Base-by-base conservation (phyloP, 768 basidiomycete genomes). In the Russula abietina region DNA sequence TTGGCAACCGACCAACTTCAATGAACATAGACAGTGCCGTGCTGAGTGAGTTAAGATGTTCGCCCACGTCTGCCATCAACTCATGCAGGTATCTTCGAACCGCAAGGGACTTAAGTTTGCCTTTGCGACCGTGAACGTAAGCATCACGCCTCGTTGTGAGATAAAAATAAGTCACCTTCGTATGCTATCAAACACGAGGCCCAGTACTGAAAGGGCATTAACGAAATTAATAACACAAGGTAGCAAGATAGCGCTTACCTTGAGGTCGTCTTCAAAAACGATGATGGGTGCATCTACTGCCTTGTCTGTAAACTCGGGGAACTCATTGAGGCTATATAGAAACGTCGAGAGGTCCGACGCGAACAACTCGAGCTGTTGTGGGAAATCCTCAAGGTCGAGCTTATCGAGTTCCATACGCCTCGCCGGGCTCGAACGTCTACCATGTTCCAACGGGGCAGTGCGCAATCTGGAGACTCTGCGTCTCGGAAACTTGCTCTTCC, bases 251-350 rank as follows among this genome's bases (percentile, higher is more conserved):
- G 8, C 33, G 16, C 26, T 48, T 66, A 86, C 87, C 76, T 81
- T 83, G 51, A 90, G 75, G 71, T 91, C 87, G 0, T 82, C 82
- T 70, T 88, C 84, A 59, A 90, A 86, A 11, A 82, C 80, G 60
- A 80, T 69, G 57, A 89, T 85, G 7, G 86, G 85, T 0, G 82
- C 76, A 69, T 89, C 88, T 48, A 83, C 82, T 4, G 82, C 83
- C 67, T 91, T 87, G 60, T 89, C 86, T 26, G 80, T 84, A 69
- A 88, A 88, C 69, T 89, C 89, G 0, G 88, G 88, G 67, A 91
- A 89, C 69, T 90, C 88, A 62, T 89, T 88, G 65, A 91, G 72
- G 66, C 84, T 85, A 53, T 83, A 78, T 61, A 87, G 71, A 68
- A 91, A 91, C 0, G 83, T 85, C 26, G 77, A 81, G 24, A 90